Conservation (phyloP, 768 basidiomycete genomes). For the Pulveroboletus sp. region DNA sequence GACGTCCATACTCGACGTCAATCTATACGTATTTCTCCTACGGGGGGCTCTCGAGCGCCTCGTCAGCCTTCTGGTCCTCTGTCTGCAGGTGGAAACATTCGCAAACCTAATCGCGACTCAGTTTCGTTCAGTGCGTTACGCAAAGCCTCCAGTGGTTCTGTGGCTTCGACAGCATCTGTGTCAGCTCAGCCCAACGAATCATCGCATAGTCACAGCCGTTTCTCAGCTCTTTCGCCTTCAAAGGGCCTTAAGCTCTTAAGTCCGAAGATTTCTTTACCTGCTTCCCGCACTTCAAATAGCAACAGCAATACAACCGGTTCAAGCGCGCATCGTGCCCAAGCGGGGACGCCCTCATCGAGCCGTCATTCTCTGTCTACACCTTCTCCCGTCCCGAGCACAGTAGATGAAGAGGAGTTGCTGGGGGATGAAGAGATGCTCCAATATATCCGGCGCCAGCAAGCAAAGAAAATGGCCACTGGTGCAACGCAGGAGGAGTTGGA, state of each 20-base stretch:
- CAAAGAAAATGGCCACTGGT: conserved; percentile 79
- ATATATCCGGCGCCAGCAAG: conserved; percentile 86
- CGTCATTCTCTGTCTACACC: conserved; percentile 78
- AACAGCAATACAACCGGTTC: conserved; percentile 34
- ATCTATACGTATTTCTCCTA: conserved; percentile 64
- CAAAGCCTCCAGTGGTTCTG: conserved; percentile 79
- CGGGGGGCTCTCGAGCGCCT: conserved; percentile 53
- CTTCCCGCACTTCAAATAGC: conserved; percentile 48
- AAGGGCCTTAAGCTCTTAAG: conserved; percentile 77
- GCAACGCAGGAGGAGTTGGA: conserved; percentile 86
- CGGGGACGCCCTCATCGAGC: conserved; percentile 63
- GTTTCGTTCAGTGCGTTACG: conserved; percentile 72
- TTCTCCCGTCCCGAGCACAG: conserved; percentile 70
- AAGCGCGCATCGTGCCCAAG: conserved; percentile 45
- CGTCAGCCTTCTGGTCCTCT: conserved; percentile 54
- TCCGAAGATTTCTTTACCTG: conserved; percentile 67
- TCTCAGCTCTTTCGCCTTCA: conserved; percentile 82
- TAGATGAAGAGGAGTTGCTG: conserved; percentile 81
- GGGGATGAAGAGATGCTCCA: conserved; percentile 98
- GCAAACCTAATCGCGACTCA: conserved; percentile 75
- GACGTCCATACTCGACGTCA: conserved; percentile 43
- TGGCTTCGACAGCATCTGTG: conserved; percentile 60
- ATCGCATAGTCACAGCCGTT: conserved; percentile 52
- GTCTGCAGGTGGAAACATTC: conserved; percentile 45
- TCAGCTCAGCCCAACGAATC: conserved; percentile 39